phyloP scores from a whole-genome alignment of 2,329 filamentous ascomycete species.

The Phialophora chinensis region DNA sequence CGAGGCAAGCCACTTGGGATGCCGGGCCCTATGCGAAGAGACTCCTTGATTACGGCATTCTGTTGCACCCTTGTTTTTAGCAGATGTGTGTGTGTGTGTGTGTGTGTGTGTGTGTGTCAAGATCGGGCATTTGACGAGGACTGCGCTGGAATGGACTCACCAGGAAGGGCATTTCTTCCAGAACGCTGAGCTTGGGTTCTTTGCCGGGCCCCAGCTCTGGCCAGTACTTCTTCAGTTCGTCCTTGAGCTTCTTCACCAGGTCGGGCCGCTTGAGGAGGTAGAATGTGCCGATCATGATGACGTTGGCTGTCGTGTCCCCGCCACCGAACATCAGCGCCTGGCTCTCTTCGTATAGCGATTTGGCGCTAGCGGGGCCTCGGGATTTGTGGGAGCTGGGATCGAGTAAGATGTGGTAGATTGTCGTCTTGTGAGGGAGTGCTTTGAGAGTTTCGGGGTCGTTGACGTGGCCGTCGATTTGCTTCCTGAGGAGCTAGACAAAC shows the following conservation, averaged over 20 bases:
- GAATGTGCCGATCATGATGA: conserved; percentile 31
- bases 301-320: conserved; percentile 15
- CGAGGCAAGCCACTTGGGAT: conserved; percentile 38
- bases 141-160: background rate
- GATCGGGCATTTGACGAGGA: too few species aligned
- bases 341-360: conserved; percentile 43
- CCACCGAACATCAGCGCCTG: conserved; percentile 44
- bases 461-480: conserved; percentile 34
- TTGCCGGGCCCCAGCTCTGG: background rate
- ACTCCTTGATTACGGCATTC: conserved; percentile 49
- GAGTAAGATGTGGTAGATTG: conserved; percentile 45
- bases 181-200: background rate
- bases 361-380: background rate
- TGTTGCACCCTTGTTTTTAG: background rate
- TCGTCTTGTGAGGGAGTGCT: conserved; percentile 40
- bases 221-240: conserved; percentile 2
- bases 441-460: conserved; percentile 38
- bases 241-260: conserved; percentile 35
- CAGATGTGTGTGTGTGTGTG: too few species aligned
- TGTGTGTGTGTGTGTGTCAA: too few species aligned
- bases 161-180: background rate
- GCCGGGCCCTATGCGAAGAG: conserved; percentile 46
- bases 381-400: conserved; percentile 13
- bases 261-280: conserved; percentile 40
- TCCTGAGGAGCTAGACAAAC: conserved; percentile 7